phyloP scores from a whole-genome alignment of 2,329 filamentous ascomycete species.

The Fusarium goolgardi region DNA sequence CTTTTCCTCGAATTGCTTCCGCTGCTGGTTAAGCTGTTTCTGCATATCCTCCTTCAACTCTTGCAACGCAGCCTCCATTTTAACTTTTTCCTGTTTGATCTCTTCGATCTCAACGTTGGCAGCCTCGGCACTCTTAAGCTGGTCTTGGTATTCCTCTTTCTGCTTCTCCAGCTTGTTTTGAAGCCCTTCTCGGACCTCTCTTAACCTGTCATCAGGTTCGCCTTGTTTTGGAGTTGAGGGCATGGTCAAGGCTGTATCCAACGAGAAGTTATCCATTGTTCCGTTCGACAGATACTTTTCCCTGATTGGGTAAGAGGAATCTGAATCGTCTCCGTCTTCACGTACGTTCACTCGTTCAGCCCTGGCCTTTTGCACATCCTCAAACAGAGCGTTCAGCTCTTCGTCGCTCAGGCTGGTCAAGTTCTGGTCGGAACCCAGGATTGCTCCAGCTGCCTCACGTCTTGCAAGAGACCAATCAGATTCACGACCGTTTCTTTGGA shows the following conservation, averaged over 20 bases:
- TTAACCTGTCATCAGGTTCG: constrained; percentile 80
- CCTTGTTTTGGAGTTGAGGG: constrained; percentile 87
- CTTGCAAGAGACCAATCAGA: constrained; percentile 96
- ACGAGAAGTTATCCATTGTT: constrained; percentile 93
- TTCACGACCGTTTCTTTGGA: constrained; percentile 74
- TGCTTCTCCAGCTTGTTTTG: constrained; percentile 84
- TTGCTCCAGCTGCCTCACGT: constrained; percentile 90
- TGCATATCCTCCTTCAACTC: constrained; percentile 90
- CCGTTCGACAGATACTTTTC: constrained; percentile 97
- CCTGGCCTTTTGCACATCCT: constrained; percentile 89
- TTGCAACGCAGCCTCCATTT: constrained; percentile 84
- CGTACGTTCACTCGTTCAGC: constrained; percentile 78
- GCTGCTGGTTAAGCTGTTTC: constrained; percentile 83
- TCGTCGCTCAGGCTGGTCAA: constrained; percentile 92
- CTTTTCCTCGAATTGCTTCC: constrained; percentile 85
- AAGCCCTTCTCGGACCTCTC: constrained; percentile 82
- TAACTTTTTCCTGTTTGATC: constrained; percentile 81
- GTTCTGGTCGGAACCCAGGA: constrained; percentile 90
- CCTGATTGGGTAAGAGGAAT: constrained; percentile 89
- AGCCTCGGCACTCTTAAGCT: constrained; percentile 79
- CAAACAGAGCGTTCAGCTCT: constrained; percentile 91
- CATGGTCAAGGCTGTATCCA: constrained; percentile 94
- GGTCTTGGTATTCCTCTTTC: constrained; percentile 83
- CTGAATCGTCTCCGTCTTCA: constrained; percentile 88
- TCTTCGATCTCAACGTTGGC: constrained; percentile 84